Conservation (phyloP, 768 basidiomycete genomes). For the Psilocybe tampanensis region DNA sequence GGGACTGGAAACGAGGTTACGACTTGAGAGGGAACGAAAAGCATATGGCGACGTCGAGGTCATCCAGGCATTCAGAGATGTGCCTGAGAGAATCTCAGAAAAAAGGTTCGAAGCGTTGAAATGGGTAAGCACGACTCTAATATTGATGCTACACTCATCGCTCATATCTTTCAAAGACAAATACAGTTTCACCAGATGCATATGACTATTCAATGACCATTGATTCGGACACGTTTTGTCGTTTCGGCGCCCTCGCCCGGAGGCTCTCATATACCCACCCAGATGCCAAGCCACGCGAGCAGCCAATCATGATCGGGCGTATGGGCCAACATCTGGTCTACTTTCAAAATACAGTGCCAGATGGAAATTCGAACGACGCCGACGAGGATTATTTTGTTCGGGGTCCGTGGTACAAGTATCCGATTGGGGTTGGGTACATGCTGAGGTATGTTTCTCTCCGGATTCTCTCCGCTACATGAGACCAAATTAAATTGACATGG, state of each 20-base stretch:
- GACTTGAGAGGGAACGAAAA: not conserved
- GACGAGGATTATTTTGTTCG: not conserved
- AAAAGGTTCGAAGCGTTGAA: constrained; percentile 2
- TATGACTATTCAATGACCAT: constrained; percentile 8
- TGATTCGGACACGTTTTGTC: constrained; percentile 5
- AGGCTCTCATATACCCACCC: not conserved
- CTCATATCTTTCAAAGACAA: not conserved
- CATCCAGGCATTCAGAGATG: not conserved
- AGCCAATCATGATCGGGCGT: not conserved
- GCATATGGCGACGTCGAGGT: not conserved
- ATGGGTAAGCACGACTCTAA: constrained; percentile 1
- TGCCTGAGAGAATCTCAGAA: not conserved
- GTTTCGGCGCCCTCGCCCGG: not conserved
- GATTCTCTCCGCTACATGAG: not conserved
- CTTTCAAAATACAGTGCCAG: not conserved
- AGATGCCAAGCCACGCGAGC: not conserved
- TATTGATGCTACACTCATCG: not conserved
- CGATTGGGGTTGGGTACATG: constrained; percentile 1
- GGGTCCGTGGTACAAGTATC: constrained; percentile 5
- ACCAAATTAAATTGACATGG: too few relatives aligned
- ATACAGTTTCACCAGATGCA: not conserved
- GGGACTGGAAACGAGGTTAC: not conserved
- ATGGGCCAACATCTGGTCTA: not conserved
- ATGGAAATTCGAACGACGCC: not conserved
- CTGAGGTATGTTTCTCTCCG: not conserved